Evolutionary conservation across 2,329 filamentous ascomycete species (phyloP).

Genomic region (Hirsutella rhossiliensis): DNA sequence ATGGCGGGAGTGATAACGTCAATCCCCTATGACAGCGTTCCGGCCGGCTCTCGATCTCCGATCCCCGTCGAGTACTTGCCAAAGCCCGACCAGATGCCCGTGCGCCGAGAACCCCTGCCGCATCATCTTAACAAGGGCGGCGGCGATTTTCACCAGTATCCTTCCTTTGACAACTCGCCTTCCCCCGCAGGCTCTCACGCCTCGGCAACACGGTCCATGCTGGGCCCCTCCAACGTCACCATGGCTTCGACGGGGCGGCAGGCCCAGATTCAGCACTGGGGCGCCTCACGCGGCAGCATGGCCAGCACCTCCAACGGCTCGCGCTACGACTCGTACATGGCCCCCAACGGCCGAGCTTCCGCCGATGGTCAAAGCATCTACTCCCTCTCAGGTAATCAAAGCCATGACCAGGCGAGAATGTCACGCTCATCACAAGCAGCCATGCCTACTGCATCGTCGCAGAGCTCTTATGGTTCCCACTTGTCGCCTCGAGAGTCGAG

Average conservation of each 20-base stretch:
- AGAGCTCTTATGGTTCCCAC: conserved; percentile 24
- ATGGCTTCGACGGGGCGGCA: conserved; percentile 62
- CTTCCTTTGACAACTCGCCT: conserved; percentile 49
- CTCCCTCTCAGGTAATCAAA: conserved; percentile 41
- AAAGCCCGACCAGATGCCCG: conserved; percentile 48
- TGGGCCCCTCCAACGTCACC: conserved; percentile 42
- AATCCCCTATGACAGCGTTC: conserved; percentile 70
- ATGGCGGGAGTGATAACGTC: conserved; percentile 75
- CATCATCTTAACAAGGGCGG: conserved; percentile 72
- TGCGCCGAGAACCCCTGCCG: conserved; percentile 61
- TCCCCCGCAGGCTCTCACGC: conserved; percentile 31
- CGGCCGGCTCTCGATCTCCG: conserved; percentile 54
- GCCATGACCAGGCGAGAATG: not conserved
- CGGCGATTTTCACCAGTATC: conserved; percentile 82
- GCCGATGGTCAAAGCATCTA: conserved; percentile 36
- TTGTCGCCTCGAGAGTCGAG: conserved; percentile 42
- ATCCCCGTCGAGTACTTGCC: conserved; percentile 63
- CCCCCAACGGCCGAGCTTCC: conserved; percentile 45
- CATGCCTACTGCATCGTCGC: conserved; percentile 43
- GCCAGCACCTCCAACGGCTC: conserved; percentile 34
- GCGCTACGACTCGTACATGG: conserved; percentile 52
- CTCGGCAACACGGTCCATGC: not conserved
- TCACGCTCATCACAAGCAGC: conserved; percentile 27
- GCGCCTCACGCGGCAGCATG: conserved; percentile 38
- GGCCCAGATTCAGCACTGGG: conserved; percentile 71